Base-by-base conservation (phyloP, 495 filamentous ascomycete genomes). In the Rostrohypoxylon terebratum region DNA sequence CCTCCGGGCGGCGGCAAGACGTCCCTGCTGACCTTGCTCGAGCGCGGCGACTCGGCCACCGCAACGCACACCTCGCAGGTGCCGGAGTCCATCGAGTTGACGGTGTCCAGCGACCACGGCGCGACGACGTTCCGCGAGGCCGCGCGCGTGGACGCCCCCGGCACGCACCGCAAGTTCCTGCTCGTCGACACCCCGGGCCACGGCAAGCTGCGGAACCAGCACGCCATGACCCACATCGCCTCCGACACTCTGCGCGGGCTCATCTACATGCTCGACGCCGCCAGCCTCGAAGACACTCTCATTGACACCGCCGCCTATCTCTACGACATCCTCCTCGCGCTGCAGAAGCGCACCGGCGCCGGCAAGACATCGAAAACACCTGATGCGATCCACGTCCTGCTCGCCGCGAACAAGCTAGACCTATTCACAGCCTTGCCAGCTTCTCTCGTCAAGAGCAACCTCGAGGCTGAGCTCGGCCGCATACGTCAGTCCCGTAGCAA, bases 331-430 rank as follows among this genome's bases (percentile, higher is more conserved):
- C 85, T 99, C 10, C 83, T 98, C 4, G 68, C 90, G 0, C 84
- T 99, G 50, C 96, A 99, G 78, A 92, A 90, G 78, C 86, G 91
- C 5, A 85, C 88, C n/a, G 69, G 77, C 44, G 83, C 87, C 13
- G 85, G 80, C 36, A 85, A 87, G 70, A 88, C 86, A 9, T 82
- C 84, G 47, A 90, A 90, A 63, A 84, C 85, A 1, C 87, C 89
- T 0, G 79, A 85, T 14, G 86, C 88, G 18, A 85, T 96, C 31
- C 88, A 91, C 0, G 87, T 99, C 2, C 81, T 98, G 18, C 81
- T 99, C 42, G 94, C 93, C 3, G 94, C 94, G 40, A 98, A 98
- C 78, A 99, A 99, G 84, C 85, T 94, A 57, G 96, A 99, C 79
- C 82, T 98, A 11, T 99, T 99, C 78, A 98, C 96, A 0, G 94